phyloP scores from a whole-genome alignment of 2,329 filamentous ascomycete genomes.

The Davidsoniella eucalypti region DNA sequence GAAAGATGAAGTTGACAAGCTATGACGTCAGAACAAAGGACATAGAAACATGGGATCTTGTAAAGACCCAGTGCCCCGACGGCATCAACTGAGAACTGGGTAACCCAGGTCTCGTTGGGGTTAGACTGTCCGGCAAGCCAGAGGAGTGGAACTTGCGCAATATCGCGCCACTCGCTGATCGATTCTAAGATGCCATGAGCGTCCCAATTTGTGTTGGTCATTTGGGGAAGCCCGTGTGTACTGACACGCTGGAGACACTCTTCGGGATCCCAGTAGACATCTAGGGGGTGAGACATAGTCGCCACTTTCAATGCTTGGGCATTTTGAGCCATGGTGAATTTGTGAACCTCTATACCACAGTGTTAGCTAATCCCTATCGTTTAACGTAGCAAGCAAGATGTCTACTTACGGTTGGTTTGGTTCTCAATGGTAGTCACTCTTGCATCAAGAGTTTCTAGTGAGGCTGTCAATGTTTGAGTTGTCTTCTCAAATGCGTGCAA shows the following conservation, averaged over 20 bases:
- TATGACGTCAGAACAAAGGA: constrained; percentile 5
- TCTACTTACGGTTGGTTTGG: background rate
- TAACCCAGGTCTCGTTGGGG: constrained; percentile 7
- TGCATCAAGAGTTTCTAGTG: constrained; percentile 8
- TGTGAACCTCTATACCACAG: constrained; percentile 6
- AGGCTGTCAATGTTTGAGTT: constrained; percentile 20
- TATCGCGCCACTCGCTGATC: constrained; percentile 7
- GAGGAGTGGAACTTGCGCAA: constrained; percentile 1
- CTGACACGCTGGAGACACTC: constrained; percentile 6
- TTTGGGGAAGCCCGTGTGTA: background rate
- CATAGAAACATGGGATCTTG: constrained; percentile 8
- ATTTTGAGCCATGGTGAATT: constrained; percentile 9
- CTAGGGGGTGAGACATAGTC: constrained; percentile 13
- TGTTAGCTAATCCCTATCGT: background rate
- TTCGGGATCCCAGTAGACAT: constrained; percentile 17
- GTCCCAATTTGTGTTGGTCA: constrained; percentile 8
- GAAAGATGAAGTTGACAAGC: constrained; percentile 5
- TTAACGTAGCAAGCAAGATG: background rate
- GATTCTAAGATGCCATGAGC: constrained; percentile 9
- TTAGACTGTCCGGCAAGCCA: constrained; percentile 10
- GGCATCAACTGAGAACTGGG: constrained; percentile 9
- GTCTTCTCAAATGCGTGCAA: constrained; percentile 31
- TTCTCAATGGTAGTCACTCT: constrained; percentile 6
- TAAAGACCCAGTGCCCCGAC: constrained; percentile 6
- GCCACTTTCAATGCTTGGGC: constrained; percentile 3